Evolutionary conservation across 306 rosid species (phyloP), one percentile per base, ranked within the genome.

Genomic region (Fagus sylvatica): DNA sequence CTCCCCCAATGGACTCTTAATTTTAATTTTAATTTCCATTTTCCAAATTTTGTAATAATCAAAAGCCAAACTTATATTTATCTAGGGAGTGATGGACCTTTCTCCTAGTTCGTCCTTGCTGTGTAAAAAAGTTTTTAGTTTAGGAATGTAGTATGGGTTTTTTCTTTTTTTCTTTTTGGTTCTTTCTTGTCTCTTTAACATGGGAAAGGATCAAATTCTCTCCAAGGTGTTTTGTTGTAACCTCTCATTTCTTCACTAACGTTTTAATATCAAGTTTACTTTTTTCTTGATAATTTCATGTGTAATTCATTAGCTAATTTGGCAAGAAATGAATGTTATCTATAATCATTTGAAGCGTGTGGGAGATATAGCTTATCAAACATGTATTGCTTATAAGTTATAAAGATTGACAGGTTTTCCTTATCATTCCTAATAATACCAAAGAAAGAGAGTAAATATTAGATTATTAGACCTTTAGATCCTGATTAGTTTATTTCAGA

Each of bases 1-100:
- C 94, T 69, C 90, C 91, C 1, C 94, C 94, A 0, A 56, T 73
- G 82, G 92, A 90, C 32, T 76, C 60, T 74, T 90, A 53, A 76
- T 55, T 43, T 22, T 22, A 22, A 22, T 22, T 22, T 22, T 22
- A 22, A 22, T 22, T 53, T 53, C 51, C 41, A 39, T 22, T 22
- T 22, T 22, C 15, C 8, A 37, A 32, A 40, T 76, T 64, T 65
- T 36, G 39, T 55, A 68, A 78, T 1, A 71, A 67, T 68, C 13
- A 53, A 65, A 15, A 9, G 17, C 15, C n/a, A 56, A 67, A 33
- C 1, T 71, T 56, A 64, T 66, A 32, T 53, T 69, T 32, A n/a
- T 48, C 49, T 49, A 32, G 36, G 57, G 41, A 77, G 71, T 73
- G 76, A 62, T 78, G 51, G 73, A 62, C 80, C 81, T 46, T 69